Base-by-base conservation (phyloP, 208 protist species). In the Trypanosoma lewisi region DNA sequence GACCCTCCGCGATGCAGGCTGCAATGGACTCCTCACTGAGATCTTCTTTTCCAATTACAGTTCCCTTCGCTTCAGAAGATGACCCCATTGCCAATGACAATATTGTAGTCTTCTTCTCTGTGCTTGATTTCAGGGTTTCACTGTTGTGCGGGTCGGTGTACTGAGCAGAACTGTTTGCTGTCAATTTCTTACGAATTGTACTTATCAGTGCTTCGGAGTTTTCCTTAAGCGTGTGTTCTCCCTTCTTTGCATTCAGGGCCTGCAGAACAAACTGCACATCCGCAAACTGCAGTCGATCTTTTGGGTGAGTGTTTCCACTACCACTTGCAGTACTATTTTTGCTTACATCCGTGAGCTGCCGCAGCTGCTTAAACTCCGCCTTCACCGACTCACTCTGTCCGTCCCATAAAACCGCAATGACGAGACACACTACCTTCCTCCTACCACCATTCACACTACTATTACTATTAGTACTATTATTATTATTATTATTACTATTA, bases 221-320 rank as follows among this genome's bases (percentile, higher is more conserved):
- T 45, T 67, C 60, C 50, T 66, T 75, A 36, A 95, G 80, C 50
- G 66, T 84, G 50, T 91, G 73, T 28, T 59, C 50, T 2, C 85
- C 83, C 37, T 82, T 84, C 67, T 92, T 95, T 1, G 83, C 81
- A 49, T 89, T 91, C 5, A 95, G 73, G 14, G 85, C 83, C 61
- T 95, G 88, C 25, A 95, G 45, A n/a, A 89, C 48, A 51, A 92
- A 73, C 28, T 89, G 78, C n/a, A 88, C 67, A 11, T 72, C 31
- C 19, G 27, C 28, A 0, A 23, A 31, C 6, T 19, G 17, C 21
- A 48, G 9, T 5, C 2, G 4, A 23, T 34, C 23, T 19, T 37
- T 33, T 44, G 17, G 12, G 14, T 5, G 23, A 36, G 8, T 54
- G 27, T 16, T 23, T 1, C 16, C 31, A 36, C 6, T 27, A 2